Evolutionary conservation across 345 rosid genomes (phyloP).

Genomic region (Trapa incisa): DNA sequence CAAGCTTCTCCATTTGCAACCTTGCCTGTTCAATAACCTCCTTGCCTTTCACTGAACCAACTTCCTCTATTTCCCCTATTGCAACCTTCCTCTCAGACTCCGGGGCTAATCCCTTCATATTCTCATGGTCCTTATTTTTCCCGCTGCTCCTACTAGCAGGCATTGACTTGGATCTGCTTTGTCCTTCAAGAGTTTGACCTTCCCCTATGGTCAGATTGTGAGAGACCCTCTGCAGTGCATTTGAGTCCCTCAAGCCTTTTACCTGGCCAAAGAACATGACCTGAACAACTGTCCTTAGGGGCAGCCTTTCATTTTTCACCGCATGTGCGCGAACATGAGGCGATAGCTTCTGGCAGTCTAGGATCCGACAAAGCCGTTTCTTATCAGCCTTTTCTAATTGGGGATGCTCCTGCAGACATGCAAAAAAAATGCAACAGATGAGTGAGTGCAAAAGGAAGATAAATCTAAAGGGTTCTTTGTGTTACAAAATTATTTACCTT

Average conservation of each 20-base stretch:
- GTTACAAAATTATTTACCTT: constrained; percentile 36
- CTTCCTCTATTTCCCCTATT: constrained; percentile 24
- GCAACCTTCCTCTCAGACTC: constrained; percentile 18
- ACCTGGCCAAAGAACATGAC: constrained; percentile 90
- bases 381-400: constrained; percentile 71
- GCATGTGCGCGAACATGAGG: constrained; percentile 82
- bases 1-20: constrained; percentile 15
- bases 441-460: too few relatives aligned
- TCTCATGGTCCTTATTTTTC: constrained; percentile 8
- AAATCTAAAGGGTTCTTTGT: not conserved
- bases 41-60: constrained; percentile 18
- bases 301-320: constrained; percentile 84
- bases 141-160: constrained; percentile 18
- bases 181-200: constrained; percentile 13
- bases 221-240: constrained; percentile 15
- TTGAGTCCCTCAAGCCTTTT: constrained; percentile 17
- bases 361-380: constrained; percentile 61
- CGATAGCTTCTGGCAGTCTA: constrained; percentile 92
- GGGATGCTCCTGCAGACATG: constrained; percentile 62
- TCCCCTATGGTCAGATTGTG: constrained; percentile 17
- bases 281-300: constrained; percentile 89
- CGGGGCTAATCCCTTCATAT: constrained; percentile 7
- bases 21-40: constrained; percentile 15
- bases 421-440: not conserved
- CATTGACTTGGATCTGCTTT: constrained; percentile 8